Base-by-base conservation (phyloP, 2,329 filamentous ascomycete genomes). In the Geosmithia putterillii region DNA sequence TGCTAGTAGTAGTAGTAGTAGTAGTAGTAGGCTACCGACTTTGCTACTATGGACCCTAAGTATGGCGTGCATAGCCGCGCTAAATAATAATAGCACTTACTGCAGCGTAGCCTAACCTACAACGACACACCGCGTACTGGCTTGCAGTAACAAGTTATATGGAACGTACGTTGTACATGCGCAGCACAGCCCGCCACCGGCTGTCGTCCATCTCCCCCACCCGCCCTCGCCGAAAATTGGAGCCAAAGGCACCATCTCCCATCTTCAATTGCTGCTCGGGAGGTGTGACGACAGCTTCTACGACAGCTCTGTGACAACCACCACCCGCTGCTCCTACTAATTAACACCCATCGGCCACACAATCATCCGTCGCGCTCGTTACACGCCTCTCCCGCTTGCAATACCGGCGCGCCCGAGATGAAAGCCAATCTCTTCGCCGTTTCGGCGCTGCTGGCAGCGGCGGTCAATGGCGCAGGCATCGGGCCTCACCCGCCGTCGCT, bases 381-480 rank as follows among this genome's bases (percentile, higher is more conserved):
- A n/a, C n/a, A n/a, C n/a, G n/a, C n/a, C n/a, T n/a, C n/a, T n/a
- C n/a, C n/a, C n/a, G n/a, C n/a, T n/a, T n/a, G n/a, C n/a, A n/a
- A n/a, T n/a, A n/a, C n/a, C n/a, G n/a, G n/a, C n/a, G n/a, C 36
- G 7, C 35, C 38, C 48, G 55, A 50, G 44, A 49, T 60, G 51
- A 55, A 54, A 46, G 43, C 51, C 22, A 47, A 47, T 9, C 37
- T 46, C 39, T 41, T 44, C 37, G 41, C 38, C 43, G 41, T 42
- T 12, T 45, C 52, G 41, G 45, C 52, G 38, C 46, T 47, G 28
- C 34, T 59, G 43, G 46, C 58, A 40, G 46, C 59, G 44, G 57
- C 51, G 44, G 55, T 48, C 45, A 41, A 53, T 38, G 57, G 52
- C 42, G 56, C 55, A 22, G 57, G 58, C 39, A 55, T 62, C 47